Evolutionary conservation across 495 filamentous ascomycete species (phyloP), one percentile per base, ranked within the genome.

Genomic region (Penicillium argentinense): DNA sequence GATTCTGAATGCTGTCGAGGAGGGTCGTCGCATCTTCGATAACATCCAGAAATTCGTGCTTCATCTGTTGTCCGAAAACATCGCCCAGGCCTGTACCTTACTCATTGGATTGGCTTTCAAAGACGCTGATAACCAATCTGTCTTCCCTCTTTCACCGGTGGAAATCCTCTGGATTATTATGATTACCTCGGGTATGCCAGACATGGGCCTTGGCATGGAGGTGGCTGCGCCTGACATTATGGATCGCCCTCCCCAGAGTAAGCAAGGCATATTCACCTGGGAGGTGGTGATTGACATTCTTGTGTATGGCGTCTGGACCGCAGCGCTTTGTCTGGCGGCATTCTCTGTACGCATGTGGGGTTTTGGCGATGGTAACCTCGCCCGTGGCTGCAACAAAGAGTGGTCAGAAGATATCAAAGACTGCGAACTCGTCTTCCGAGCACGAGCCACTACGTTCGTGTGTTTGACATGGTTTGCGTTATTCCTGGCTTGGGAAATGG

Each of bases 31-130:
- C 4, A 82, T 87, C 49, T 88, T 88, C 49, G 84, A 88, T 60
- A 88, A 88, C 54, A 87, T 88, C 49, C 83, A 88, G 64, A 88
- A 87, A 68, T 88, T 87, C 63, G 76, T 89, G 11, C 70, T 89
- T 46, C 85, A 88, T 71, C 72, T 89, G 16, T 69, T 88, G 6
- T 79, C 85, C 0, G 79, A 87, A 52, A 89, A 89, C 57, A 81
- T 88, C 33, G 85, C 85, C 16, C 79, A 87, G 45, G 85, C 84
- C 4, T 69, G 72, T 30, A 84, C 77, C 3, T 68, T 89, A 24
- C 77, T 89, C 9, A 79, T 87, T 51, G 86, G 85, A 40, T 75
- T 89, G 2, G 79, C 69, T 0, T 88, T 89, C 69, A 87, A 88
- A 58, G 86, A 89, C 57, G 40, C 53, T 0, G 65, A 57, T 34